Evolutionary conservation across 2,329 filamentous ascomycete species (phyloP).

Genomic region (Paraphaeosphaeria minitans): DNA sequence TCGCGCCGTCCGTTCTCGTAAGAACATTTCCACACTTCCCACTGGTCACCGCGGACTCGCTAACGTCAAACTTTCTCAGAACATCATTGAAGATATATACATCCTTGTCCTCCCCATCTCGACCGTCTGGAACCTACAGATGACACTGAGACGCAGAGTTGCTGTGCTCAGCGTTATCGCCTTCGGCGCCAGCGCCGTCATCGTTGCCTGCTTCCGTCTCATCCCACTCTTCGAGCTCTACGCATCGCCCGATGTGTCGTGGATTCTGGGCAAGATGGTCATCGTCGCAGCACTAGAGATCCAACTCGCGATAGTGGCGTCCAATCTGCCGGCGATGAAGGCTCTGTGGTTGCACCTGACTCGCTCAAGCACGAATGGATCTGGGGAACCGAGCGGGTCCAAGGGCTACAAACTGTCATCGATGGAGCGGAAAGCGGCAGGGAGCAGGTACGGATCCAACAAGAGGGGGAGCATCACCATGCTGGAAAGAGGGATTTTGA

Average conservation of each 20-base stretch:
- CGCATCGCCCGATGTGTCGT: neutral
- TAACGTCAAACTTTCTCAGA: neutral
- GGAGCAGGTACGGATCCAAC: no score
- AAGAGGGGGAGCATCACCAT: no score
- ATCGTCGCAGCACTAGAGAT: conserved; percentile 11
- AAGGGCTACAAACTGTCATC: no score
- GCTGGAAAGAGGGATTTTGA: no score
- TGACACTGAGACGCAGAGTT: conserved; percentile 3
- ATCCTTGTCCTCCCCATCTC: neutral
- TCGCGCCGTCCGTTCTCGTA: neutral
- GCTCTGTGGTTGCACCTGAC: neutral
- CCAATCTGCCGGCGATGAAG: conserved; percentile 1
- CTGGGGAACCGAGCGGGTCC: no score
- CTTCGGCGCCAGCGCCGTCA: conserved; percentile 10
- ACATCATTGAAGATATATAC: conserved; percentile 2
- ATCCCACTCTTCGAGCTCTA: conserved; percentile 2
- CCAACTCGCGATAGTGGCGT: conserved; percentile 10
- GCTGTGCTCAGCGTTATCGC: conserved; percentile 7
- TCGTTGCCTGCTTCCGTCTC: conserved; percentile 13
- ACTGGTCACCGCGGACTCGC: neutral
- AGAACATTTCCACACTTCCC: neutral
- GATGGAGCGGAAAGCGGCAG: no score
- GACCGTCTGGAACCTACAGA: conserved; percentile 3
- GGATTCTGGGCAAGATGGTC: conserved; percentile 10
- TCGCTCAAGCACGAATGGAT: no score